Percentiles rank a stretch among this genome's conserved stretches.
phyloP scores from a whole-genome alignment of 78 protist species.

The Anaeramoeba flamelloides region DNA sequence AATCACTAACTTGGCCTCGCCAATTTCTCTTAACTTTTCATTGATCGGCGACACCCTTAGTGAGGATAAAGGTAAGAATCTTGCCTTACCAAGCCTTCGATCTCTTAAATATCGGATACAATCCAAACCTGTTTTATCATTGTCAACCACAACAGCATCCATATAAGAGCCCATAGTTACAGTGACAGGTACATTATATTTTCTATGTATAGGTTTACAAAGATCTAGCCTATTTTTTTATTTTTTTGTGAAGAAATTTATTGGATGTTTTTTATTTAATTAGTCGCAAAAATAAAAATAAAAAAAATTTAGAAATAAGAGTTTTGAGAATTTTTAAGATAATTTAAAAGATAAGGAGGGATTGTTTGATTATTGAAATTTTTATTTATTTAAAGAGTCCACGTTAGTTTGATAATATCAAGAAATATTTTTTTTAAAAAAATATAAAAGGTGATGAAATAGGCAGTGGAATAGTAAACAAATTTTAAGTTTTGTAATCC shows the following conservation, averaged over 20 bases:
- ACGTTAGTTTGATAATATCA: no score
- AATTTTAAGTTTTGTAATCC: no score
- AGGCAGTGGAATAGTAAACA: no score
- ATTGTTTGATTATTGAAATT: background rate
- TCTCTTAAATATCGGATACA: conserved; percentile 69
- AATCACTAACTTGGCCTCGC: conserved; percentile 16
- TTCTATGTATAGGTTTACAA: background rate
- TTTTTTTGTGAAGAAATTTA: no score
- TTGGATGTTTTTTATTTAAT: no score
- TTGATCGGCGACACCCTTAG: conserved; percentile 26
- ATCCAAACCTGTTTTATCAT: conserved; percentile 39
- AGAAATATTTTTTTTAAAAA: no score
- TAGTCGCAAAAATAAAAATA: background rate
- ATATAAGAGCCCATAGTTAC: conserved; percentile 67
- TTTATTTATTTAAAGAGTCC: background rate
- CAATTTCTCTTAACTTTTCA: conserved; percentile 41
- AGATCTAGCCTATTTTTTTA: background rate
- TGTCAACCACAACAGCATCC: conserved; percentile 83
- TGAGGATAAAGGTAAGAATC: conserved; percentile 72
- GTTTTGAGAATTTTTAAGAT: no score
- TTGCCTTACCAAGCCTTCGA: conserved; percentile 41
- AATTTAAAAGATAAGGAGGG: background rate
- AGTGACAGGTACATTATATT: conserved; percentile 54
- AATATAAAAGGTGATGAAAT: no score
- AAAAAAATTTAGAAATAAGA: background rate